Conservation (phyloP, 169 alveolate species). For the Plasmodium fragile region DNA sequence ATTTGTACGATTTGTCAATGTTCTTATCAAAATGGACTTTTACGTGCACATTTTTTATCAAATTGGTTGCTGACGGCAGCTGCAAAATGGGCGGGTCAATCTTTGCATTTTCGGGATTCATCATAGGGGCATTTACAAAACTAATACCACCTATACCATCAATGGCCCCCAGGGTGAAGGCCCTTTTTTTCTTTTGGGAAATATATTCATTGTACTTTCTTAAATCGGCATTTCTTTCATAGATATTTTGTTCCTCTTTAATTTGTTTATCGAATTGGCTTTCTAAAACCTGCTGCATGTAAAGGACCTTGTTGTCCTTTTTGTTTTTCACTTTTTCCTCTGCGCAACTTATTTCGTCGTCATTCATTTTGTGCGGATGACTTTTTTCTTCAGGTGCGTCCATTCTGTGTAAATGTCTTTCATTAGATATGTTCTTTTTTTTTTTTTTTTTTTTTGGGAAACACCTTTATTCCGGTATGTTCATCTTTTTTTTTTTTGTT, state of each 20-base stretch:
- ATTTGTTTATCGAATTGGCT: slow-evolving; percentile 21
- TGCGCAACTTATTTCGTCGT: slow-evolving; percentile 25
- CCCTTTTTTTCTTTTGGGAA: slow-evolving; percentile 52
- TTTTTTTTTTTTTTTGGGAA: neutral
- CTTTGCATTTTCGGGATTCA: slow-evolving; percentile 43
- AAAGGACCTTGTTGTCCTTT: neutral
- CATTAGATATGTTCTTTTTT: neutral
- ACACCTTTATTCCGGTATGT: neutral
- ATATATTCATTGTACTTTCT: slow-evolving; percentile 20
- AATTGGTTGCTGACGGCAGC: slow-evolving; percentile 58
- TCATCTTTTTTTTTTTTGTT: neutral
- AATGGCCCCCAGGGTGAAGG: slow-evolving; percentile 62
- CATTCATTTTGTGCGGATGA: neutral
- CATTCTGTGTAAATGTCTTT: slow-evolving; percentile 2
- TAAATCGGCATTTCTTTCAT: slow-evolving; percentile 27
- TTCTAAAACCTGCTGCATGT: slow-evolving; percentile 5
- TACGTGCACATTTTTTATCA: slow-evolving; percentile 73
- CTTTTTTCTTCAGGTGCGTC: neutral
- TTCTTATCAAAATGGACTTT: slow-evolving; percentile 50
- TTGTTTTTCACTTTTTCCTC: slow-evolving; percentile 2
- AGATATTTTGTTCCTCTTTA: slow-evolving; percentile 4
- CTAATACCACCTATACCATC: slow-evolving; percentile 66
- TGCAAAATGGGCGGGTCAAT: slow-evolving; percentile 62
- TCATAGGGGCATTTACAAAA: slow-evolving; percentile 57
- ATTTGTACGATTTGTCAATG: slow-evolving; percentile 53